Evolutionary conservation across 208 protist genomes (phyloP), one percentile per base, ranked within the genome.

Genomic region (Balamuthia mandrillaris): DNA sequence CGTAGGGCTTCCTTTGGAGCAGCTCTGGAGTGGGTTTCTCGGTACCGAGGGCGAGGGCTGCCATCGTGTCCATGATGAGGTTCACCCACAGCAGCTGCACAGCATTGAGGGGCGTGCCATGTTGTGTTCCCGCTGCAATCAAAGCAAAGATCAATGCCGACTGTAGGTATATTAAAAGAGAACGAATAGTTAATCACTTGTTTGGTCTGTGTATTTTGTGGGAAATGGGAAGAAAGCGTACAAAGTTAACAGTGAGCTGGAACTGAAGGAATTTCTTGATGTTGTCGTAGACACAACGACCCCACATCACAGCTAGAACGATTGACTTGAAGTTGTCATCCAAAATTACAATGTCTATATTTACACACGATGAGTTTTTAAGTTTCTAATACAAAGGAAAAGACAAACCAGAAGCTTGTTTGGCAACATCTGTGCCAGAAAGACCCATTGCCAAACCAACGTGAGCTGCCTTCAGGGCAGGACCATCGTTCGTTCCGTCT

Each of bases 31-130:
- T 90, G 29, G 98, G 98, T 74, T 94, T 86, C 92, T 99, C 97
- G 27, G 97, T 99, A 27, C 95, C 97, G 3, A 99, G 91, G 35
- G 98, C 97, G 0, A 99, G 93, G 1, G 97, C 96, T 33, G 97
- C 98, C 24, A 99, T 88, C 18, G 97, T 98, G 90, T 99, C 98
- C 97, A 99, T 99, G 93, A 99, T 99, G 37, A 99, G 88, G 86
- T 99, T 99, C 51, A 99, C 96, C 98, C 98, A 99, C 74, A 99
- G 91, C 29, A 99, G 93, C 94, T 99, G 97, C 79, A 99, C 92
- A 60, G 96, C 96, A 61, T 93, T 96, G 29, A 98, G 89, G 35
- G 96, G 96, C 14, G n/a, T n/a, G n/a, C n/a, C 84, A 52, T 88
- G 44, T 16, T n/a, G n/a, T n/a, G n/a, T n/a, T n/a, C n/a, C n/a